Conservation (phyloP, 2,329 filamentous ascomycete genomes). For the Clonostachys solani region DNA sequence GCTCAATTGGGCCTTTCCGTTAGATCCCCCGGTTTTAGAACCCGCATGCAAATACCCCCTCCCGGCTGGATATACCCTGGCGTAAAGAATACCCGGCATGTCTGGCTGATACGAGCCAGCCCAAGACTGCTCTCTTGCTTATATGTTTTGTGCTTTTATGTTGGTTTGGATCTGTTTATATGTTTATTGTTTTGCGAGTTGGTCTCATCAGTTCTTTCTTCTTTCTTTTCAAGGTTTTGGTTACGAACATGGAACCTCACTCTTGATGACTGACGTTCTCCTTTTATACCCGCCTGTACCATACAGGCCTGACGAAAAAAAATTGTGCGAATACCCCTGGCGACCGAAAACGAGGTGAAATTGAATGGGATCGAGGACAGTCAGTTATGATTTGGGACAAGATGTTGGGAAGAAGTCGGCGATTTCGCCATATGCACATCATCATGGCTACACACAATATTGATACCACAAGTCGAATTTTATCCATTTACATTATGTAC, state of each 20-base stretch:
- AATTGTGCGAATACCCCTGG: conserved; percentile 24
- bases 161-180: conserved; percentile 5
- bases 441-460: too few relatives aligned
- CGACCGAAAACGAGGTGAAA: too few relatives aligned
- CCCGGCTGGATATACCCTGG: conserved; percentile 63
- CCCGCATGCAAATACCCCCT: conserved; percentile 48
- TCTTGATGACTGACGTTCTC: conserved; percentile 26
- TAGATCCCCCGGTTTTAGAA: conserved; percentile 53
- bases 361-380: too few relatives aligned
- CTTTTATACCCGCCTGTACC: conserved; percentile 27
- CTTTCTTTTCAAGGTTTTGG: conserved; percentile 11
- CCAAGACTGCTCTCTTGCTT: conserved; percentile 3
- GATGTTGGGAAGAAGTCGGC: neutral
- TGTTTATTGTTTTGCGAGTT: conserved; percentile 4
- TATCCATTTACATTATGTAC: too few relatives aligned
- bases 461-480: too few relatives aligned
- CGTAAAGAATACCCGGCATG: conserved; percentile 52
- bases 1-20: conserved; percentile 86
- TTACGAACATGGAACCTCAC: conserved; percentile 14
- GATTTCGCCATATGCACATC: too few relatives aligned
- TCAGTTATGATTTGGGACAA: neutral
- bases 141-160: conserved; percentile 11
- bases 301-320: conserved; percentile 14
- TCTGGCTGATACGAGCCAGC: conserved; percentile 18
- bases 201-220: conserved; percentile 5